A percentile compares a stretch with the other conserved stretches of the same genome.
Conservation (phyloP, 768 basidiomycete species). For the Naganishia vaughanmartiniae region DNA sequence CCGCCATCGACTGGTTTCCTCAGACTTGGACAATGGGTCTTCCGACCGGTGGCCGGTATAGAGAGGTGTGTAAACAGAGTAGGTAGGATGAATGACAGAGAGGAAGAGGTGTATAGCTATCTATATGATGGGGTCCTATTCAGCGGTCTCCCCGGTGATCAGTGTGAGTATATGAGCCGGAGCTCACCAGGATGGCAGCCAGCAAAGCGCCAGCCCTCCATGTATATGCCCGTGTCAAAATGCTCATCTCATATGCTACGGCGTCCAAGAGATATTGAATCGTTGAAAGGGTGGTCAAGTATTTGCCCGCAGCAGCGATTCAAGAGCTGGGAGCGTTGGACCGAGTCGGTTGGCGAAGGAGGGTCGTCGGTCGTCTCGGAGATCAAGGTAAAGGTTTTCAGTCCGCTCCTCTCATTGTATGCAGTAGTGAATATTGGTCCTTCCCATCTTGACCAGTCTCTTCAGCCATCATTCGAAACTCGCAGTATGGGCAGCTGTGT, state of each 20-base stretch:
- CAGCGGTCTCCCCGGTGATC: not conserved
- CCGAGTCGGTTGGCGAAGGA: no score
- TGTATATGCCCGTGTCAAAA: not conserved
- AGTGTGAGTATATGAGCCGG: not conserved
- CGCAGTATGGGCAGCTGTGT: no score
- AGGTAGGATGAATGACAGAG: slow-evolving; percentile 46
- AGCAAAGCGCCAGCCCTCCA: not conserved
- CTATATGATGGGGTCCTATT: slow-evolving; percentile 27
- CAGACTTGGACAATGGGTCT: no score
- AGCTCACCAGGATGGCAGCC: not conserved
- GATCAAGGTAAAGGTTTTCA: no score
- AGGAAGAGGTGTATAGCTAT: slow-evolving; percentile 47
- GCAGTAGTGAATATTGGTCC: no score
- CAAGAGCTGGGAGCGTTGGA: not conserved
- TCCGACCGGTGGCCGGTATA: not conserved
- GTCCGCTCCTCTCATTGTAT: no score
- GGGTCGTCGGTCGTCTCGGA: no score
- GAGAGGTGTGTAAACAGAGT: slow-evolving; percentile 44
- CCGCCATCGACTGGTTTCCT: not conserved
- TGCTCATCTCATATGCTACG: not conserved
- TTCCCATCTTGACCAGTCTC: no score
- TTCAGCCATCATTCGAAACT: no score
- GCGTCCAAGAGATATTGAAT: not conserved
- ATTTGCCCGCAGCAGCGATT: not conserved
- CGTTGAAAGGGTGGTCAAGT: not conserved